These are phyloP conservation scores for Colletotrichum sidae DNA, from an alignment of 2,329 filamentous ascomycete species.

Conservation along the genomic window DNA sequence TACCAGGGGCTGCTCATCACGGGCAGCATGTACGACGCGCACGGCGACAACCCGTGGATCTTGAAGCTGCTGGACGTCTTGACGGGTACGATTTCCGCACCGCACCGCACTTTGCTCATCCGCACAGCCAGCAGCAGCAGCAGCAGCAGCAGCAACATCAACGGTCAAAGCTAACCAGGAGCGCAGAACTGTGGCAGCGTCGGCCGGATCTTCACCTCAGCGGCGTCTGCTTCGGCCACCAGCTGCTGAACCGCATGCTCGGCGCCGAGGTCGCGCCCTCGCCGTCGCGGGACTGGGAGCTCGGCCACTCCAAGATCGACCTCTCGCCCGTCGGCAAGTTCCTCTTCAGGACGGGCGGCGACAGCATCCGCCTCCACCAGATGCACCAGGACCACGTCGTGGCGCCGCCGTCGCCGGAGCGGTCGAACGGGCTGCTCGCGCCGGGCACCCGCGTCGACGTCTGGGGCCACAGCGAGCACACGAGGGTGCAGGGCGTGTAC, in stretches of 20 bases:
- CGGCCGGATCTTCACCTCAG: slow-evolving; percentile 69
- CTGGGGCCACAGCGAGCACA: slow-evolving; percentile 74
- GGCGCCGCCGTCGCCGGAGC: slow-evolving; percentile 66
- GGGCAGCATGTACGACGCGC: slow-evolving; percentile 77
- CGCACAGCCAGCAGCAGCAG: no score
- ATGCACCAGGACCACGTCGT: slow-evolving; percentile 84
- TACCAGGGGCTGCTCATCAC: slow-evolving; percentile 82
- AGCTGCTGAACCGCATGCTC: slow-evolving; percentile 79
- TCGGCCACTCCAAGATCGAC: slow-evolving; percentile 73
- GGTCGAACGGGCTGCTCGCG: slow-evolving; percentile 50
- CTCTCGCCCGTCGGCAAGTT: slow-evolving; percentile 75
- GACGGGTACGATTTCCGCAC: slow-evolving; percentile 49
- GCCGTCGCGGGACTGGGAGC: slow-evolving; percentile 76
- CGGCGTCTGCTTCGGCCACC: slow-evolving; percentile 86
- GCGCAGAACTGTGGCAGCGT: slow-evolving; percentile 58
- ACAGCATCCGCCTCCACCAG: slow-evolving; percentile 72
- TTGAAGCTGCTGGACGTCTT: slow-evolving; percentile 72
- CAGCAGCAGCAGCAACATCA: not conserved
- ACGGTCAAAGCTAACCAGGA: not conserved
- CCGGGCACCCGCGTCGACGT: slow-evolving; percentile 58
- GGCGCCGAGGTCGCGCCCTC: slow-evolving; percentile 75
- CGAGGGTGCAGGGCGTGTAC: slow-evolving; percentile 81
- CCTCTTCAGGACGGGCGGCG: slow-evolving; percentile 70
- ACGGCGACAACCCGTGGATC: slow-evolving; percentile 80
- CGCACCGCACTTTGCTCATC: not conserved